Evolutionary conservation across 129 eudicot species (phyloP).

Genomic region (Kitagawia praeruptora): DNA sequence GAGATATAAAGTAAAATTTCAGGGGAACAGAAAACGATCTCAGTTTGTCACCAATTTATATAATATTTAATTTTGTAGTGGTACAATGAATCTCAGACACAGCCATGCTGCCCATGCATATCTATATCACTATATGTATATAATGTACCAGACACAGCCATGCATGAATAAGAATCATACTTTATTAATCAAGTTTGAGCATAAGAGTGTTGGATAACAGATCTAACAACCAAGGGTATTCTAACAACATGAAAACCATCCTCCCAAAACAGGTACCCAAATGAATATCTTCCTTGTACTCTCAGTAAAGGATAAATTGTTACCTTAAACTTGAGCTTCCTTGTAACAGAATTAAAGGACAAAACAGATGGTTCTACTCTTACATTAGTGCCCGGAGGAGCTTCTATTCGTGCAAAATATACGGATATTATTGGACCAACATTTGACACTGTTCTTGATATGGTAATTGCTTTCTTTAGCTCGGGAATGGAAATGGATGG

Average conservation of each 20-base stretch:
- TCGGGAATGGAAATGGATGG: conserved; percentile 48
- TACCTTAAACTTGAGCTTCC: conserved; percentile 33
- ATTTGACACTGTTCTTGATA: conserved; percentile 41
- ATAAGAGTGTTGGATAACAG: conserved; percentile 24
- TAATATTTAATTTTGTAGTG: too few relatives aligned
- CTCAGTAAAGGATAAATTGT: conserved; percentile 20
- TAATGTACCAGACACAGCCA: background rate
- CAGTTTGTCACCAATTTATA: background rate
- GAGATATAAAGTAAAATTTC: too few relatives aligned
- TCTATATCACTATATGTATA: background rate
- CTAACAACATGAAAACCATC: conserved; percentile 45
- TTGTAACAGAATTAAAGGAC: conserved; percentile 22
- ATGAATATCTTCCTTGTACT: conserved; percentile 38
- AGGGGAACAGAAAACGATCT: background rate
- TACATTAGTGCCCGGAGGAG: conserved; percentile 39
- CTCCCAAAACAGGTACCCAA: conserved; percentile 43
- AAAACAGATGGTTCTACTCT: conserved; percentile 37
- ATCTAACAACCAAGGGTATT: conserved; percentile 35
- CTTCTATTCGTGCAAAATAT: conserved; percentile 34
- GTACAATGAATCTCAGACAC: background rate
- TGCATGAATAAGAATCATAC: background rate
- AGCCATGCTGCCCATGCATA: background rate
- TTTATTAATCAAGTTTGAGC: conserved; percentile 14
- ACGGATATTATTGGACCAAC: conserved; percentile 31
- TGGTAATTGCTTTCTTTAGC: conserved; percentile 22